Conservation (phyloP, 371 early-diverging fungal genomes). For the Mucor piriformis region DNA sequence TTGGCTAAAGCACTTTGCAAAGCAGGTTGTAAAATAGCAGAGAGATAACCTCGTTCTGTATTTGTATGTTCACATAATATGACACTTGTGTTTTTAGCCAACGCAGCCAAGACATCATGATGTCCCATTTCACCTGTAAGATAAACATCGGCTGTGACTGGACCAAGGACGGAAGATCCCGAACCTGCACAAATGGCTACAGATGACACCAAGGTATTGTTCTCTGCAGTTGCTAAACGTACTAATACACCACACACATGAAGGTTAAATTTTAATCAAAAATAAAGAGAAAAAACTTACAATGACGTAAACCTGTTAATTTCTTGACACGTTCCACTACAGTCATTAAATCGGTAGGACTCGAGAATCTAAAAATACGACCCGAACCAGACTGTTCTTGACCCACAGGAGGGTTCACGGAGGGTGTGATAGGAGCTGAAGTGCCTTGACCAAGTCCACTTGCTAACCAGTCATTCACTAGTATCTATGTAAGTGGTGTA, state of each 20-base stretch:
- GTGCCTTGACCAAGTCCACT: conserved; percentile 64
- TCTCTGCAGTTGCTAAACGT: conserved; percentile 72
- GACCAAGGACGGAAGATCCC: conserved; percentile 66
- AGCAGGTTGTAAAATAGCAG: conserved; percentile 64
- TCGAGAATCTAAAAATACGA: conserved; percentile 66
- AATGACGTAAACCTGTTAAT: conserved; percentile 62
- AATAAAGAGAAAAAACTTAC: conserved; percentile 31
- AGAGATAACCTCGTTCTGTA: conserved; percentile 93
- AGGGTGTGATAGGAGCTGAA: conserved; percentile 55
- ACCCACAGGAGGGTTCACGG: conserved; percentile 59
- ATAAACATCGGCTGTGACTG: conserved; percentile 69
- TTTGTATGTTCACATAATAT: conserved; percentile 94
- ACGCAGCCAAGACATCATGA: conserved; percentile 86
- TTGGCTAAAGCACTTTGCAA: conserved; percentile 68
- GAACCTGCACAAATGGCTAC: conserved; percentile 97
- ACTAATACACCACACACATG: conserved; percentile 41
- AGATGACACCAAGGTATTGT: conserved; percentile 58
- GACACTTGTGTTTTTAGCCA: conserved; percentile 77
- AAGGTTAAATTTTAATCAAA: background rate
- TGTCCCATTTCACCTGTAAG: conserved; percentile 97
- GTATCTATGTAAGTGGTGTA: background rate
- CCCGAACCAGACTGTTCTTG: conserved; percentile 79
- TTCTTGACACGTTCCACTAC: conserved; percentile 71
- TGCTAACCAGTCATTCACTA: conserved; percentile 87
- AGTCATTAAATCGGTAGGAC: conserved; percentile 56